Conservation (phyloP, 768 basidiomycete genomes). For the Amanita brunnescens region DNA sequence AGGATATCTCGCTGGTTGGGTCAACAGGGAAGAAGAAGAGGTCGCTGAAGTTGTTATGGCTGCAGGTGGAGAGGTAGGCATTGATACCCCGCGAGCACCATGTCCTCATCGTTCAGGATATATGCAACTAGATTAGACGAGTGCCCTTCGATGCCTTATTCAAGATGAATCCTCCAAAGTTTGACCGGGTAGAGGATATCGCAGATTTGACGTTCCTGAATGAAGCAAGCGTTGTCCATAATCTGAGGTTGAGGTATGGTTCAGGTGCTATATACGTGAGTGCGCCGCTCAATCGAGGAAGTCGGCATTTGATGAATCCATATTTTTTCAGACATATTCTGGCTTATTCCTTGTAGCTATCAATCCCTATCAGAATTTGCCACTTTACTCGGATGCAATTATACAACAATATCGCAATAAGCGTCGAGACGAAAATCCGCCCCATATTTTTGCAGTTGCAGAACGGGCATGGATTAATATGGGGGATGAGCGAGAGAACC, state of each 20-base stretch:
- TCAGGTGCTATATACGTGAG: slow-evolving; percentile 89
- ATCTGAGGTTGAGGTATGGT: slow-evolving; percentile 84
- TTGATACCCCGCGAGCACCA: slow-evolving; percentile 4
- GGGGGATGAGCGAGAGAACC: slow-evolving; percentile 94
- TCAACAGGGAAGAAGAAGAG: slow-evolving; percentile 79
- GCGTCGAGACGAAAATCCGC: slow-evolving; percentile 85
- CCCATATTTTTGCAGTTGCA: slow-evolving; percentile 95
- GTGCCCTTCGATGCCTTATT: slow-evolving; percentile 76
- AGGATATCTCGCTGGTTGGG: slow-evolving; percentile 93
- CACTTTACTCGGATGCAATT: slow-evolving; percentile 84
- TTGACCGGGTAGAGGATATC: slow-evolving; percentile 95
- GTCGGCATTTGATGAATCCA: slow-evolving; percentile 7
- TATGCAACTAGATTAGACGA: slow-evolving; percentile 21
- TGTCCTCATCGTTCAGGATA: not conserved
- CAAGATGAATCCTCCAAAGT: slow-evolving; percentile 99
- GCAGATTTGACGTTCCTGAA: slow-evolving; percentile 97
- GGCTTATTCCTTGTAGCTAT: slow-evolving; percentile 97
- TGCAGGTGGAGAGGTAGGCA: slow-evolving; percentile 69
- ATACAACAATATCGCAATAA: slow-evolving; percentile 86
- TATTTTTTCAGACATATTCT: slow-evolving; percentile 66
- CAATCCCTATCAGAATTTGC: slow-evolving; percentile 91
- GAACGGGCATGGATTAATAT: slow-evolving; percentile 98
- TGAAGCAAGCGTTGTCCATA: slow-evolving; percentile 98
- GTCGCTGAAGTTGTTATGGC: slow-evolving; percentile 80
- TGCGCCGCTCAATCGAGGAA: slow-evolving; percentile 11